Conservation (phyloP, 2,329 filamentous ascomycete genomes). For the Colletotrichum sidae region DNA sequence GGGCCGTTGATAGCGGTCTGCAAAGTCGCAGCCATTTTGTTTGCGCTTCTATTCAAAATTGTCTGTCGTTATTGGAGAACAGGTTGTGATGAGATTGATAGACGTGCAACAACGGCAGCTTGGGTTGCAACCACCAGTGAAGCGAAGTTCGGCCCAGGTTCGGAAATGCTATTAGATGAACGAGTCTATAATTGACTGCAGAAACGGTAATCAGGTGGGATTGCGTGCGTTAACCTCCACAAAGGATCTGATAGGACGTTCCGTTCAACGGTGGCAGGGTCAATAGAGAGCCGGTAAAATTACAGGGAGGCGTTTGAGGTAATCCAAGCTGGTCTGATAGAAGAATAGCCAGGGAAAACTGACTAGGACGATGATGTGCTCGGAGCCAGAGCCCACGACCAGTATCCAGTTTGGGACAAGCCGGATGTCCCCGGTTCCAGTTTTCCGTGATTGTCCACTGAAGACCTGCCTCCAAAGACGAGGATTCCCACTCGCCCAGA, state of each 20-base stretch:
- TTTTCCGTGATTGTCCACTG: conserved; percentile 22
- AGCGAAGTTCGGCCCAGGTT: conserved; percentile 26
- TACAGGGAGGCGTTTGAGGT: conserved; percentile 12
- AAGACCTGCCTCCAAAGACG: conserved; percentile 4
- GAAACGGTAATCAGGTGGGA: neutral
- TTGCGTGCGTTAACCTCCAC: too few species aligned
- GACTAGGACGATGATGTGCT: conserved; percentile 35
- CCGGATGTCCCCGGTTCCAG: conserved; percentile 24
- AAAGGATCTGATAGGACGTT: too few species aligned
- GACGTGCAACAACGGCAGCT: conserved; percentile 10
- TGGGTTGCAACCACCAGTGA: conserved; percentile 25
- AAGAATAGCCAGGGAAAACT: neutral
- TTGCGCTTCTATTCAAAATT: neutral
- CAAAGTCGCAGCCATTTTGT: conserved; percentile 57
- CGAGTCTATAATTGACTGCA: conserved; percentile 1
- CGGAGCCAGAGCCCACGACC: conserved; percentile 5
- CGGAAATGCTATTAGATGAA: conserved; percentile 15
- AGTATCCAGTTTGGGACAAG: conserved; percentile 31
- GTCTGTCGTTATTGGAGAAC: conserved; percentile 9
- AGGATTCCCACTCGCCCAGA: neutral
- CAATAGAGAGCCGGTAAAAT: neutral
- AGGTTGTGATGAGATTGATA: conserved; percentile 8
- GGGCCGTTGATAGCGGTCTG: conserved; percentile 62
- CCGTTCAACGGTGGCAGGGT: neutral
- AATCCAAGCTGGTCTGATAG: conserved; percentile 20